Conservation (phyloP, 352 stramenopile species). For the Phytopythium sindhum region DNA sequence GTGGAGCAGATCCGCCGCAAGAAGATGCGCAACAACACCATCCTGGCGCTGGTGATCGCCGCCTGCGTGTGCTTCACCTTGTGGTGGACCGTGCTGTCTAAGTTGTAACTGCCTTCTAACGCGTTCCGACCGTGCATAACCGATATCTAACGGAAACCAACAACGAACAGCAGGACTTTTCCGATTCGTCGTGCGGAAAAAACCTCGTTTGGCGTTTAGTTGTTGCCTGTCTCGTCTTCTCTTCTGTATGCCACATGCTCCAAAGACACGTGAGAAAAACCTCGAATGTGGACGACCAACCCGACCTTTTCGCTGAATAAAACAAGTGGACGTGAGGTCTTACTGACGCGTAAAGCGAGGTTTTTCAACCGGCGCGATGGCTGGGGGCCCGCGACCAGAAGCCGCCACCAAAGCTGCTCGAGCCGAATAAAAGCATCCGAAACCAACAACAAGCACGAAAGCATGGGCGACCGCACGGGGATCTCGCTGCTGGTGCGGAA, state of each 20-base stretch:
- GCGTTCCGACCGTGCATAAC: too few relatives aligned
- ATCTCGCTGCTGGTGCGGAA: slow-evolving; percentile 94
- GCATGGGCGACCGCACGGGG: slow-evolving; percentile 27
- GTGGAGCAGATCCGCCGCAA: slow-evolving; percentile 96
- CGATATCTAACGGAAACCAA: too few relatives aligned
- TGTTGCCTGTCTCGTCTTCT: too few relatives aligned
- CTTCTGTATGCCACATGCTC: too few relatives aligned
- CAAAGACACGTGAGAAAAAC: too few relatives aligned
- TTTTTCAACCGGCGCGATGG: background rate
- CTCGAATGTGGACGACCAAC: too few relatives aligned
- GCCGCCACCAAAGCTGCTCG: slow-evolving; percentile 4
- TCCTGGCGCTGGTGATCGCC: slow-evolving; percentile 95
- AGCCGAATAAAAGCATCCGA: slow-evolving; percentile 14
- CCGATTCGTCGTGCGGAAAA: too few relatives aligned
- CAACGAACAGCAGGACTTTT: too few relatives aligned
- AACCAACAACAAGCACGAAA: slow-evolving; percentile 17
- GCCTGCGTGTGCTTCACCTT: slow-evolving; percentile 96
- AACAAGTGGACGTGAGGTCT: too few relatives aligned
- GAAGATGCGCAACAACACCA: slow-evolving; percentile 96
- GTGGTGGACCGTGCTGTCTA: slow-evolving; percentile 90
- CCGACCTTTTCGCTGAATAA: too few relatives aligned
- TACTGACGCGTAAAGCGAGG: background rate
- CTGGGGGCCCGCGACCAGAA: background rate
- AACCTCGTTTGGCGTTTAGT: too few relatives aligned
- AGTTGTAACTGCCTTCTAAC: slow-evolving; percentile 31